phyloP scores from a whole-genome alignment of 2,329 filamentous ascomycete genomes.

The Ophiosphaerella narmari region DNA sequence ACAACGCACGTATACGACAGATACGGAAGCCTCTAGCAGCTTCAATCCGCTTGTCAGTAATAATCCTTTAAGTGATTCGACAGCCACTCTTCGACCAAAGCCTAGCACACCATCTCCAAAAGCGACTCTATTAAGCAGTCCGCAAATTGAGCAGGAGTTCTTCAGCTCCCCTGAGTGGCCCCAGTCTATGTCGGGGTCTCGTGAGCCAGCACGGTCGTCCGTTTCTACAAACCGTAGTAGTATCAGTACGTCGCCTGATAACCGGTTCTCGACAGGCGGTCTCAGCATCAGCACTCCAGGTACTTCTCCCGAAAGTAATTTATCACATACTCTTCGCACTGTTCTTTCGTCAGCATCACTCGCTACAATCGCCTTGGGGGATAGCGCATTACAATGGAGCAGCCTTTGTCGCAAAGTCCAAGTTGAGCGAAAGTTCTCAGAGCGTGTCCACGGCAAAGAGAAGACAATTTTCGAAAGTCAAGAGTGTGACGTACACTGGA shows the following conservation, averaged over 20 bases:
- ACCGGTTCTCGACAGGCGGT: neutral
- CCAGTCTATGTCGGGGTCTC: constrained; percentile 7
- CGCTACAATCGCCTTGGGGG: constrained; percentile 29
- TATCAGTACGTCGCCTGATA: neutral
- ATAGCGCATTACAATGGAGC: constrained; percentile 37
- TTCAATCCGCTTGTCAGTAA: constrained; percentile 20
- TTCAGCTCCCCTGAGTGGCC: constrained; percentile 23
- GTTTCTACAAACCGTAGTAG: constrained; percentile 24
- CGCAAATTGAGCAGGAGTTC: constrained; percentile 14
- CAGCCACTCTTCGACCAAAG: constrained; percentile 16
- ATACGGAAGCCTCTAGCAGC: constrained; percentile 25
- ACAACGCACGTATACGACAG: constrained; percentile 31
- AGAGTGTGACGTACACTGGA: constrained; percentile 36
- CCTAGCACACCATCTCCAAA: constrained; percentile 12
- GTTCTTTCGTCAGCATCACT: constrained; percentile 27
- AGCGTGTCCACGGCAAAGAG: constrained; percentile 6
- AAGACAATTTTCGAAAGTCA: constrained; percentile 7
- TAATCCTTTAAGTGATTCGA: constrained; percentile 14
- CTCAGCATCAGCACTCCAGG: constrained; percentile 17
- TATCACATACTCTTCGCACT: constrained; percentile 16
- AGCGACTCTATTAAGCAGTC: constrained; percentile 18
- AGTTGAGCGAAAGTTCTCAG: constrained; percentile 28
- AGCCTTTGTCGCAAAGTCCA: constrained; percentile 30
- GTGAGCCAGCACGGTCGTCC: constrained; percentile 14
- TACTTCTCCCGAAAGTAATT: constrained; percentile 26